Percentiles rank a stretch among this genome's conserved stretches.
Conservation (phyloP, 2,329 filamentous ascomycete genomes). For the Fusarium secorum region DNA sequence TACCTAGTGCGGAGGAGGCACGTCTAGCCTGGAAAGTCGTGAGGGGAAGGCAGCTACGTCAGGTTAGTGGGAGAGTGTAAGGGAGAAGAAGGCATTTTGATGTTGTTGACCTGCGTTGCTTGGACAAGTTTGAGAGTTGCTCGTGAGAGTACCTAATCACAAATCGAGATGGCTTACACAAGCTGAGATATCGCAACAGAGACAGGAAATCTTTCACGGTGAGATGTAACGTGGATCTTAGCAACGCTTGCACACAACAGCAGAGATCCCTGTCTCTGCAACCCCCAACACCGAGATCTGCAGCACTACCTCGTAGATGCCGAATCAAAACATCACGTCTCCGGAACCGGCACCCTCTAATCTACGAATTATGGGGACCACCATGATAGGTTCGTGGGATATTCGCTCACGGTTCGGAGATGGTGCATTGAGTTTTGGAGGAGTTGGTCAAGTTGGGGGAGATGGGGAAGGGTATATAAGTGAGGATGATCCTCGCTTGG, state of each 20-base stretch:
- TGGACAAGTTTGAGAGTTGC: neutral
- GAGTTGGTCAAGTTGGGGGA: slow-evolving; percentile 22
- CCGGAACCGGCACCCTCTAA: slow-evolving; percentile 1
- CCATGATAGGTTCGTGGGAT: slow-evolving; percentile 13
- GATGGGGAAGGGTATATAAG: slow-evolving; percentile 26
- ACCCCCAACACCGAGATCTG: slow-evolving; percentile 26
- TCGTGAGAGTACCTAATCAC: neutral
- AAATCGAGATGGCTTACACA: neutral
- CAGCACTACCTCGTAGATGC: slow-evolving; percentile 9
- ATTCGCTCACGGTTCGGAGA: slow-evolving; percentile 28
- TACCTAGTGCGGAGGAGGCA: slow-evolving; percentile 12
- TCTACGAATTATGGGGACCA: neutral
- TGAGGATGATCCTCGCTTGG: neutral
- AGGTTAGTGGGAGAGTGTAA: neutral
- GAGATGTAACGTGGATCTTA: slow-evolving; percentile 8
- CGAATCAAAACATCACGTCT: slow-evolving; percentile 1
- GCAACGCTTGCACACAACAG: neutral
- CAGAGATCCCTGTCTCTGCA: slow-evolving; percentile 6
- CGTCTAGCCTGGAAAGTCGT: neutral
- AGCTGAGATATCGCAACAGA: neutral
- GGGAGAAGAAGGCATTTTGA: neutral
- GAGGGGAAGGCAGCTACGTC: neutral
- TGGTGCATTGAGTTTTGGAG: slow-evolving; percentile 10
- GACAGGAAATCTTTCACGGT: neutral
- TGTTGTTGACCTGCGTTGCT: neutral